Conservation (phyloP, 345 rosid species). For the Brassica nigra region DNA sequence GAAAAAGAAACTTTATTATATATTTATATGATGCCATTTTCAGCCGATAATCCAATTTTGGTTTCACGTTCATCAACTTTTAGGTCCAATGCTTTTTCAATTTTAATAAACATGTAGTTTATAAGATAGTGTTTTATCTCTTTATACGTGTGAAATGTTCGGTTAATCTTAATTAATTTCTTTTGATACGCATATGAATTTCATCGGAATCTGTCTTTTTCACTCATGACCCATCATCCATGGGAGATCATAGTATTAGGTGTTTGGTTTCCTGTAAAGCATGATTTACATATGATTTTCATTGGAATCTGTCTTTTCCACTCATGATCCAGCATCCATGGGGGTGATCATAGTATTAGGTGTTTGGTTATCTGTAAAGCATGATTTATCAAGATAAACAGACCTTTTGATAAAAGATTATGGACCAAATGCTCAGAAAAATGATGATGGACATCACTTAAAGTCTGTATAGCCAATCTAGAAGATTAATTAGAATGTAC, state of each 20-base stretch:
- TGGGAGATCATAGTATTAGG: conserved; percentile 32
- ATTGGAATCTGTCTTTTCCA: not conserved
- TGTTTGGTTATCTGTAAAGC: not conserved
- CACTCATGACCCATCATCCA: conserved; percentile 8
- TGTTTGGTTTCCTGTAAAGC: conserved; percentile 29
- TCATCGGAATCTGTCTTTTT: conserved; percentile 26
- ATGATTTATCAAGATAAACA: conserved; percentile 6
- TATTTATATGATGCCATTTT: conserved; percentile 12
- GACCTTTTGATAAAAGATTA: not conserved
- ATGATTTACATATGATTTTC: not conserved
- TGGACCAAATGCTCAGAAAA: not conserved
- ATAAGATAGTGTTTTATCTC: not conserved
- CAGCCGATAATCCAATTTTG: conserved; percentile 15
- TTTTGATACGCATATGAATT: conserved; percentile 1
- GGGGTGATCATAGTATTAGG: not conserved
- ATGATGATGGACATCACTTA: not conserved
- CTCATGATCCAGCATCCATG: not conserved
- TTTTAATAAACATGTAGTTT: not conserved
- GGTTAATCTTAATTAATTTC: not conserved
- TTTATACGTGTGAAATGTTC: not conserved
- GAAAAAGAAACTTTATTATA: not conserved
- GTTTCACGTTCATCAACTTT: conserved; percentile 28
- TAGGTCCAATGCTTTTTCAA: conserved; percentile 14
- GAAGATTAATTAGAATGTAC: not conserved
- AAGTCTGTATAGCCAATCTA: not conserved